Conservation (phyloP, 768 basidiomycete genomes). For the Auricularia cornea region DNA sequence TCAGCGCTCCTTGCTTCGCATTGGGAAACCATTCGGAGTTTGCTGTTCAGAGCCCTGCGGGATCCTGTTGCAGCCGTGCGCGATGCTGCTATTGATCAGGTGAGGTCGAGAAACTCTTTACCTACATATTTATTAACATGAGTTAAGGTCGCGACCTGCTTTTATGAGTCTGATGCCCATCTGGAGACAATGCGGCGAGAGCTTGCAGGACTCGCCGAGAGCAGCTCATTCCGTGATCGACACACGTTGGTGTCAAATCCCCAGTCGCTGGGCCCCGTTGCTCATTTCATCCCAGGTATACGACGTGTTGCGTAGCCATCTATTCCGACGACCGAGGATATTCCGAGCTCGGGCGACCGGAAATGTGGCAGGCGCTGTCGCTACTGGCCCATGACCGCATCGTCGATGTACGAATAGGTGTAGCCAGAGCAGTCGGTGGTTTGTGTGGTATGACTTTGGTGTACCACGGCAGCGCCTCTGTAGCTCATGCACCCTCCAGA, state of each 20-base stretch:
- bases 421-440: conserved; percentile 62
- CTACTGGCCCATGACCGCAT: conserved; percentile 57
- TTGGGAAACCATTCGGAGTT: conserved; percentile 39
- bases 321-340: background rate
- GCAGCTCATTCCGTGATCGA: conserved; percentile 41
- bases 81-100: conserved; percentile 58
- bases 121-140: conserved; percentile 10
- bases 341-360: conserved; percentile 14
- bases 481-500: background rate
- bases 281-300: conserved; percentile 10
- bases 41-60: conserved; percentile 55
- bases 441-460: conserved; percentile 39
- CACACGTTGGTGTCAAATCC: conserved; percentile 51
- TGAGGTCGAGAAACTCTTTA: conserved; percentile 31
- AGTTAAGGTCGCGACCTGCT: conserved; percentile 42
- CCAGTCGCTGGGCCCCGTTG: conserved; percentile 11
- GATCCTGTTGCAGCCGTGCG: conserved; percentile 82
- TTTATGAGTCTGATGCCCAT: conserved; percentile 29
- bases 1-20: conserved; percentile 28
- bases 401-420: conserved; percentile 76
- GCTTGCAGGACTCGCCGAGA: conserved; percentile 17
- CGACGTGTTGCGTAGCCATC: background rate
- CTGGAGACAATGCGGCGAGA: conserved; percentile 32
- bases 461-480: conserved; percentile 5
- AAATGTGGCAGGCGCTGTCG: conserved; percentile 48